Evolutionary conservation across 192 early-diverging fungal species (phyloP), one percentile per base, ranked within the genome.

Genomic region (Podila epicladia): DNA sequence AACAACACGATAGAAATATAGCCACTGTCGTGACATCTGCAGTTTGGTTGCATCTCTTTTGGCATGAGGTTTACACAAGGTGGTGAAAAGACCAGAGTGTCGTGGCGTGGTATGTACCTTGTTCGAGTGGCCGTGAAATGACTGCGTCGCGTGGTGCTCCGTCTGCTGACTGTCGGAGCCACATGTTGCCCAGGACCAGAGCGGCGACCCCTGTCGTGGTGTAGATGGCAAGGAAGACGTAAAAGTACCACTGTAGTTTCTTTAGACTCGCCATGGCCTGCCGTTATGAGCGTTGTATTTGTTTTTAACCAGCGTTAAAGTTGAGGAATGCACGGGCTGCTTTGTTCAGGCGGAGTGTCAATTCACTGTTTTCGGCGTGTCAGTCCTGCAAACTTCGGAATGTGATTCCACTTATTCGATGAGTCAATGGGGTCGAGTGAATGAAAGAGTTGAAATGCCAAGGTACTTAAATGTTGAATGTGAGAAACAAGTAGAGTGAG

Each of bases 141-240:
- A 80, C 77, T 19, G 77, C 71, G 19, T 80, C 77, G 57, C 77
- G 65, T 12, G 77, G 77, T 33, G 77, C 77, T 41, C 77, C 77
- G 2, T 80, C 77, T 26, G 33, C 61, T 0, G 77, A 68, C 45
- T 79, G 76, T 35, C 32, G 35, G 5, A 80, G 67, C 77, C 77
- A 80, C 2, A 80, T 15, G 1, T 61, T 65, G 19, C 77, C 77
- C 71, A 80, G 68, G 4, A 65, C 37, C 31, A 80, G 9, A 35
- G 71, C 77, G 5, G 58, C 71, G 28, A 69, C 50, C 6, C 77
- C 77, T 5, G 77, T 69, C n/a, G 72, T 1, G 62, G 73, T 59
- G 28, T 73, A 80, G 62, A 80, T 64, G 31, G 64, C 58, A 28
- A 73, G 31, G 31, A 80, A 80, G 7, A 13, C 66, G 57, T 69